Conservation (phyloP, 345 rosid genomes). For the Hibiscus tridactylites region DNA sequence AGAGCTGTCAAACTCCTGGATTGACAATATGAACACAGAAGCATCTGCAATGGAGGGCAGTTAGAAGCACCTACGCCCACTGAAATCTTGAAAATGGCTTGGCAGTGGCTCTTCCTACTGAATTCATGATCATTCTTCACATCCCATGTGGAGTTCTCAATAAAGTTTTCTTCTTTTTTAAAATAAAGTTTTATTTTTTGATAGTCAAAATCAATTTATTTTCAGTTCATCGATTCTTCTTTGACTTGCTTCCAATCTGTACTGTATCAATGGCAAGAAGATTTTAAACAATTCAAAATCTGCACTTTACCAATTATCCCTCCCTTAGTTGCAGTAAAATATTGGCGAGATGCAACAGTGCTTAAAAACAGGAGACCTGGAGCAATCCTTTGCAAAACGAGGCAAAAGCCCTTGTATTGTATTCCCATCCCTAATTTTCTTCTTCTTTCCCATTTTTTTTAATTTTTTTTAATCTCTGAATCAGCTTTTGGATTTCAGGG, state of each 20-base stretch:
- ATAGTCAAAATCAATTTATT: background rate
- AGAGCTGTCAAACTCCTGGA: constrained; percentile 20
- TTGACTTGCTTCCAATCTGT: background rate
- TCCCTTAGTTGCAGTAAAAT: background rate
- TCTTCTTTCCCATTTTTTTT: no score
- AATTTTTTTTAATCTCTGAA: no score
- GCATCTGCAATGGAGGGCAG: background rate
- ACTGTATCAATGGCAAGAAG: background rate
- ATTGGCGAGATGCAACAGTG: no score
- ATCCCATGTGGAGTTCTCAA: background rate
- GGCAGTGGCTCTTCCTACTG: background rate
- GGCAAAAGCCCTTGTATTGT: no score
- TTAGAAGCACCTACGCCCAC: background rate
- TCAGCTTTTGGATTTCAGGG: no score
- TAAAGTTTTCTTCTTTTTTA: background rate
- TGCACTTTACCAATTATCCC: background rate
- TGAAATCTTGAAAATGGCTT: background rate
- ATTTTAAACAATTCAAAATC: background rate
- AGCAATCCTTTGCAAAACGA: no score
- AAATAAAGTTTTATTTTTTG: background rate
- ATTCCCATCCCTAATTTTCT: no score
- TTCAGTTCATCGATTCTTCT: background rate
- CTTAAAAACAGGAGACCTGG: no score
- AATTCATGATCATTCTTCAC: background rate
- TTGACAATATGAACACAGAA: background rate